These are phyloP conservation scores for Aphanomyces euteiches DNA, from an alignment of 352 stramenopile species.

Conservation along the genomic window DNA sequence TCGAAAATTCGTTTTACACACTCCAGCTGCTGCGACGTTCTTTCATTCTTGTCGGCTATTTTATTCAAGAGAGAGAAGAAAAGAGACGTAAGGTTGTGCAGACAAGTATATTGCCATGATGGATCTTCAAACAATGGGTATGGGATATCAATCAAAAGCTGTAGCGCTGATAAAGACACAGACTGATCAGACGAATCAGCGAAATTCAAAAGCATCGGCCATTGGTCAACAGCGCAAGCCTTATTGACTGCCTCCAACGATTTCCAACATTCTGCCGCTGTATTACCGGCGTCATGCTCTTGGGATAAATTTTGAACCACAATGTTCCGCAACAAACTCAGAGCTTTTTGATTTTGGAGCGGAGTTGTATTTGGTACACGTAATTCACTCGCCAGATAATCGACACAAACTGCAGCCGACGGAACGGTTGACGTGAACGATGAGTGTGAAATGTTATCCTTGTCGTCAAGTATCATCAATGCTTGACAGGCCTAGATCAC, in stretches of 20 bases:
- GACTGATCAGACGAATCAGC: conserved; percentile 38
- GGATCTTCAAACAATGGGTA: conserved; percentile 71
- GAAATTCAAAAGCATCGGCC: conserved; percentile 44
- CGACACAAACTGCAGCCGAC: not conserved
- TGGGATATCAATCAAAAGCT: conserved; percentile 47
- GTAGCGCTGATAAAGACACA: conserved; percentile 40
- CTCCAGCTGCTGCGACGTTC: conserved; percentile 37
- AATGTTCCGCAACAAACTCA: conserved; percentile 14
- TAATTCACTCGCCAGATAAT: not conserved
- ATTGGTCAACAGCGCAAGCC: conserved; percentile 41
- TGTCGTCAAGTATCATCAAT: not conserved
- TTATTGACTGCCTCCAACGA: conserved; percentile 40
- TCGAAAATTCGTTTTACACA: conserved; percentile 50
- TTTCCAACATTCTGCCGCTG: conserved; percentile 38
- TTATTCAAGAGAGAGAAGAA: conserved; percentile 58
- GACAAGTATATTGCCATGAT: conserved; percentile 64
- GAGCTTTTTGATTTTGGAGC: not conserved
- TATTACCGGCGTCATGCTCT: conserved; percentile 31
- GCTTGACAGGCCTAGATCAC: conserved; percentile 11
- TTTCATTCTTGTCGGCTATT: conserved; percentile 40
- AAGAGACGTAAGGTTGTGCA: conserved; percentile 50
- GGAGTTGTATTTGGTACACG: not conserved
- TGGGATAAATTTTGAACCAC: conserved; percentile 38
- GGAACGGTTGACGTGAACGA: not conserved
- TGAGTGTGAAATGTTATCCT: no score